Conservation (phyloP, 805 yeast genomes). For the Wickerhamiella alocasiicola region DNA sequence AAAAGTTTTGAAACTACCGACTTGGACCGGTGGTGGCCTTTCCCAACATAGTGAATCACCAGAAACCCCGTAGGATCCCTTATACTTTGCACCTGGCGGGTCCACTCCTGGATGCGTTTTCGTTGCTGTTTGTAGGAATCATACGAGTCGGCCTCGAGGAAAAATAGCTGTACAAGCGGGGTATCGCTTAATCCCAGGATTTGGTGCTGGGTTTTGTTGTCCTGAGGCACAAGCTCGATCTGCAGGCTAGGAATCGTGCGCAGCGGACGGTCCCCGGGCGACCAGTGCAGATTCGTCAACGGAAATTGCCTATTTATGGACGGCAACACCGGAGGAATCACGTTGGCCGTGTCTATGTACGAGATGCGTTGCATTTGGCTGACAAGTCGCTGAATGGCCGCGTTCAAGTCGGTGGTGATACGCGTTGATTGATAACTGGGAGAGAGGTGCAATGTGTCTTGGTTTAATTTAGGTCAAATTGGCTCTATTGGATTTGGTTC, state of each 20-base stretch:
- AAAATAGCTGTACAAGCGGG: slow-evolving; percentile 54
- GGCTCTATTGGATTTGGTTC: too few relatives aligned
- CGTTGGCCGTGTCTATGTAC: slow-evolving; percentile 1
- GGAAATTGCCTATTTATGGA: slow-evolving; percentile 31
- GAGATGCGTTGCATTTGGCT: slow-evolving; percentile 8
- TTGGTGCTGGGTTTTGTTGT: slow-evolving; percentile 33
- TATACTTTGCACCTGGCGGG: slow-evolving; percentile 33
- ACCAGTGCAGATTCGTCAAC: slow-evolving; percentile 62
- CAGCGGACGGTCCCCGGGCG: slow-evolving; percentile 37
- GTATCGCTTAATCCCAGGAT: slow-evolving; percentile 31
- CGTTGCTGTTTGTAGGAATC: slow-evolving; percentile 72
- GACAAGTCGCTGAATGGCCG: too few relatives aligned
- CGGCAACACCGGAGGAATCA: neutral
- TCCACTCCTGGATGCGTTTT: slow-evolving; percentile 75
- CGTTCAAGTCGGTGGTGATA: too few relatives aligned
- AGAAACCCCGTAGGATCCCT: slow-evolving; percentile 47
- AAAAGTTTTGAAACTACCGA: slow-evolving; percentile 18
- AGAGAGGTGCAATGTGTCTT: too few relatives aligned
- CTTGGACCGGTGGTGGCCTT: slow-evolving; percentile 12
- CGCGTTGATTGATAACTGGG: too few relatives aligned
- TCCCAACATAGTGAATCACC: slow-evolving; percentile 38
- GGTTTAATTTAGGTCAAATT: too few relatives aligned
- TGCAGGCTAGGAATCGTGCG: slow-evolving; percentile 52
- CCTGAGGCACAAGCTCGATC: slow-evolving; percentile 45
- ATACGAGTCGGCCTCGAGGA: slow-evolving; percentile 49